Evolutionary conservation across 2,329 filamentous ascomycete genomes (phyloP).

Genomic region (Coniochaeta hoffmannii): DNA sequence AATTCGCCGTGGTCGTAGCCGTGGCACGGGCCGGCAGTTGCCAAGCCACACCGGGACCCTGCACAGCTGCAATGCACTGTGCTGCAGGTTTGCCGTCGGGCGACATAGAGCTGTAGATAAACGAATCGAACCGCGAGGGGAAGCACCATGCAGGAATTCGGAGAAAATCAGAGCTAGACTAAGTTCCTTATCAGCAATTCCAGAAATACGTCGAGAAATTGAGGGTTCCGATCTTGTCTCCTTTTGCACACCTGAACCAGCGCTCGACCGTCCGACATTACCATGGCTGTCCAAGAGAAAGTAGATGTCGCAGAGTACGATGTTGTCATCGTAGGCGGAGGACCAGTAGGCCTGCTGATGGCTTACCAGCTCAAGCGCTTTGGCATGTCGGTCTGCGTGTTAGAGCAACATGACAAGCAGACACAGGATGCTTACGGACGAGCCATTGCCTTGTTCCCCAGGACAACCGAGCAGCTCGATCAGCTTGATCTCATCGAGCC

Average conservation of each 20-base stretch:
- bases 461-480: slow-evolving; percentile 43
- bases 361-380: slow-evolving; percentile 37
- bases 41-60: neutral
- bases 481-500: slow-evolving; percentile 40
- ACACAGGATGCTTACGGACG: slow-evolving; percentile 44
- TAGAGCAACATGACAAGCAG: slow-evolving; percentile 40
- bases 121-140: neutral
- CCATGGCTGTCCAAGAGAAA: neutral
- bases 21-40: neutral
- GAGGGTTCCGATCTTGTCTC: neutral
- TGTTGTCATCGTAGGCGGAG: slow-evolving; percentile 34
- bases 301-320: neutral
- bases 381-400: slow-evolving; percentile 32
- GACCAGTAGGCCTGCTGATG: slow-evolving; percentile 35
- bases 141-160: neutral
- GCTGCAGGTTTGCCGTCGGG: neutral
- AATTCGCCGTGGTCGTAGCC: neutral
- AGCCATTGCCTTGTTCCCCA: slow-evolving; percentile 45
- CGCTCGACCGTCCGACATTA: neutral
- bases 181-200: neutral
- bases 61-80: neutral
- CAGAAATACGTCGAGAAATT: neutral
- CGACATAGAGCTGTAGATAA: neutral
- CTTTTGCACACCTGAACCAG: neutral
- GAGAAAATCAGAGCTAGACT: neutral